Conservation (phyloP, 805 yeast species). For the Lipomyces starkeyi region DNA sequence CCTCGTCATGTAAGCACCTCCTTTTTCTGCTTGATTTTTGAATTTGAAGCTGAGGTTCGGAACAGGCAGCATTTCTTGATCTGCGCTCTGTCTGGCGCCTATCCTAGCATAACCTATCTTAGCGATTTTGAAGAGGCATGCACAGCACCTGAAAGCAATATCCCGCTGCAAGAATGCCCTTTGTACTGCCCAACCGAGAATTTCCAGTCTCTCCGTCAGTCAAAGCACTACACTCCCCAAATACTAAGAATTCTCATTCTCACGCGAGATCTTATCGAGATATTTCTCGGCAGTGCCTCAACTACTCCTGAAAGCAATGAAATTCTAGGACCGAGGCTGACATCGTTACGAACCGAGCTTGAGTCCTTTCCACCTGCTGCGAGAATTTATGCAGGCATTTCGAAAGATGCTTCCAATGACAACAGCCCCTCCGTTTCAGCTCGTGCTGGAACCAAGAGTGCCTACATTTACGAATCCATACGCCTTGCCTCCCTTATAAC, state of each 20-base stretch:
- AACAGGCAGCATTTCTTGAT: constrained; percentile 1
- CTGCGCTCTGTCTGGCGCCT: constrained; percentile 1
- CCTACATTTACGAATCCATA: neutral
- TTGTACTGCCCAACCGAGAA: constrained; percentile 1
- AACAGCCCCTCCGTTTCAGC: neutral
- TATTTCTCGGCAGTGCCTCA: neutral
- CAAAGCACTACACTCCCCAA: neutral
- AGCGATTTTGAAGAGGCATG: neutral
- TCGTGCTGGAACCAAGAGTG: neutral
- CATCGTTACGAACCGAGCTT: neutral
- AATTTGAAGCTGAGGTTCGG: neutral
- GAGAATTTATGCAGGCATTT: neutral
- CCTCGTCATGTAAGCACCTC: neutral
- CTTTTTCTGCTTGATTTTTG: neutral
- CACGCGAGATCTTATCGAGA: neutral
- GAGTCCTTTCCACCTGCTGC: neutral
- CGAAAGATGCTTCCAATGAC: neutral
- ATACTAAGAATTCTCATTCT: neutral
- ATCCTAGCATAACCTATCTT: neutral
- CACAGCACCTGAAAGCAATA: neutral
- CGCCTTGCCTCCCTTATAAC: too few species aligned
- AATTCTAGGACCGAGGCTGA: neutral
- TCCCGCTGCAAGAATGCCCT: neutral
- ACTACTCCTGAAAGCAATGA: neutral
- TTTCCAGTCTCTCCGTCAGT: neutral